Conservation (phyloP, 176 grass and related monocot species). For the Oryza australiensis region DNA sequence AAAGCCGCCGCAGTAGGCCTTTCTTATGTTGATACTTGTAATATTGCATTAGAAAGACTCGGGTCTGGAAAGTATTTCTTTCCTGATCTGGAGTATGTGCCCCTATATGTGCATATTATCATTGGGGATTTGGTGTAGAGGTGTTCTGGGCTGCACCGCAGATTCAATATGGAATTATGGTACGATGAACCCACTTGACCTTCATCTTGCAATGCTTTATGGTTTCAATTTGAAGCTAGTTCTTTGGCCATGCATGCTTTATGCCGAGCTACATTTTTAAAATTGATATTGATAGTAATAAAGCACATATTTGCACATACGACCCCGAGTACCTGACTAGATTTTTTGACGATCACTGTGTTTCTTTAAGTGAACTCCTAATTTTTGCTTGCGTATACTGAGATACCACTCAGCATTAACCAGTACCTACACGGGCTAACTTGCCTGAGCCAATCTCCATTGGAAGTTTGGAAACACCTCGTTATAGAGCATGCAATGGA, state of each 20-base stretch:
- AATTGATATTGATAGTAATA: not conserved
- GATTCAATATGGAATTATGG: not conserved
- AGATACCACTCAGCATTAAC: not conserved
- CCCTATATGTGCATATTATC: not conserved
- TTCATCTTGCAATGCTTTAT: not conserved
- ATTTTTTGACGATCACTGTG: not conserved
- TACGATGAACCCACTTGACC: not conserved
- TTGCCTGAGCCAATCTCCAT: not conserved
- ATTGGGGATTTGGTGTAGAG: not conserved
- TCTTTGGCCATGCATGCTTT: not conserved
- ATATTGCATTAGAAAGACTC: not conserved
- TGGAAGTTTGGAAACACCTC: not conserved
- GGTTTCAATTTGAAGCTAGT: not conserved
- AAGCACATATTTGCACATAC: not conserved
- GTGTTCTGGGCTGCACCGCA: not conserved
- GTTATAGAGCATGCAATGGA: no score
- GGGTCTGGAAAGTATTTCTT: not conserved
- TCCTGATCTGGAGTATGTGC: not conserved
- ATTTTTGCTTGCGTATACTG: not conserved
- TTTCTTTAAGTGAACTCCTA: not conserved
- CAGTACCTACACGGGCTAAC: not conserved
- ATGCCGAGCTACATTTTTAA: not conserved
- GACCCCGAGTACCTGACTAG: not conserved
- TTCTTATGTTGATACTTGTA: not conserved
- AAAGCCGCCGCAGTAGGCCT: constrained; percentile 35